Evolutionary conservation across 495 filamentous ascomycete genomes (phyloP).

Genomic region (Hypoxylon fuscum): DNA sequence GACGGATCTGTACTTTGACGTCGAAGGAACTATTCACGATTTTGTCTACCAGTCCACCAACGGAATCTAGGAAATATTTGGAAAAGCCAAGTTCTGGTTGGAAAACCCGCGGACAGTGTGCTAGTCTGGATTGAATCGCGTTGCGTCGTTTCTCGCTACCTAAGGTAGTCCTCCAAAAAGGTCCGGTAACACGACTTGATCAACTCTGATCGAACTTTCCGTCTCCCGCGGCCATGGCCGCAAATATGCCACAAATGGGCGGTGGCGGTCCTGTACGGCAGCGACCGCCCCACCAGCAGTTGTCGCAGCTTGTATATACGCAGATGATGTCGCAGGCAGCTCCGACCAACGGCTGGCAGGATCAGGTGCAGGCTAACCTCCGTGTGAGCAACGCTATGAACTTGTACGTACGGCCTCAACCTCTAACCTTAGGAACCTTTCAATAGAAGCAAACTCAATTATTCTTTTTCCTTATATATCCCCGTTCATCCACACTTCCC

Average conservation of each 20-base stretch:
- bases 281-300: constrained; percentile 46
- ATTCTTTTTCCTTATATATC: neutral
- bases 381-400: constrained; percentile 48
- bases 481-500: no score
- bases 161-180: neutral
- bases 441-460: neutral
- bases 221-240: constrained; percentile 57
- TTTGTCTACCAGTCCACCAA: neutral
- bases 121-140: neutral
- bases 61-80: neutral
- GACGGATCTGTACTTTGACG: constrained; percentile 39
- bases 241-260: constrained; percentile 57
- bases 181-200: constrained; percentile 23
- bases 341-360: constrained; percentile 46
- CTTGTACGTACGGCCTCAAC: constrained; percentile 42
- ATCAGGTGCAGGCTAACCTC: constrained; percentile 35
- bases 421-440: no score
- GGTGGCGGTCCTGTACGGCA: constrained; percentile 38
- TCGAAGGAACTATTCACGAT: constrained; percentile 18
- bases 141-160: no score
- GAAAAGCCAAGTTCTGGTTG: neutral
- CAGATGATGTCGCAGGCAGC: constrained; percentile 35
- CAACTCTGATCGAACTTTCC: neutral
- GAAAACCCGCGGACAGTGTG: neutral
- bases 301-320: constrained; percentile 41